Evolutionary conservation across 2,329 filamentous ascomycete genomes (phyloP).

Genomic region (Raffaelea ambrosiae): DNA sequence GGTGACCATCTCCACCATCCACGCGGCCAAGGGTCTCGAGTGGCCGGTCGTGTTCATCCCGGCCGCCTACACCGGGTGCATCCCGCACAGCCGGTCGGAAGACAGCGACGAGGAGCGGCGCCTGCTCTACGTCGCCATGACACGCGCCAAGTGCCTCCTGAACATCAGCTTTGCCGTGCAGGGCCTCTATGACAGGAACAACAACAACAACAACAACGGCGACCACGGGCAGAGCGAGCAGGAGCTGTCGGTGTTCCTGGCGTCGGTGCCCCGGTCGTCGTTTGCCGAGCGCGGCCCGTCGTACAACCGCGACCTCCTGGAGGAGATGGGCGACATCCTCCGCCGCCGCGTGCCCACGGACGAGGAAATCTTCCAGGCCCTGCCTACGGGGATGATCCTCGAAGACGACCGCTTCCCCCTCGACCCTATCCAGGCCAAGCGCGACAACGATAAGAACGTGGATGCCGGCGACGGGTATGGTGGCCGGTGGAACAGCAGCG

Average conservation of each 20-base stretch:
- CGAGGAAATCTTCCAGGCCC: constrained; percentile 41
- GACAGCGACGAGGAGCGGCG: constrained; percentile 82
- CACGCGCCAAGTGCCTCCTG: constrained; percentile 74
- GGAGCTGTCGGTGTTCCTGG: constrained; percentile 65
- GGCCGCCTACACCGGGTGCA: constrained; percentile 79
- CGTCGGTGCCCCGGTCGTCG: constrained; percentile 37
- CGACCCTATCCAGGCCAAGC: constrained; percentile 41
- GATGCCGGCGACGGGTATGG: constrained; percentile 1
- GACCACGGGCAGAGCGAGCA: neutral
- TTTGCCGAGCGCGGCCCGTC: constrained; percentile 59
- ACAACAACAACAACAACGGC: neutral
- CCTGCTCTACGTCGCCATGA: constrained; percentile 94
- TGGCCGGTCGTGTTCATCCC: constrained; percentile 96
- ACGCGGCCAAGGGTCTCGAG: constrained; percentile 90
- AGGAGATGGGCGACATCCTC: constrained; percentile 64
- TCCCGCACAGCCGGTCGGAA: constrained; percentile 80
- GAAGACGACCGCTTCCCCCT: constrained; percentile 64
- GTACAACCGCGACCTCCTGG: constrained; percentile 53
- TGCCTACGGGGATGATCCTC: constrained; percentile 44
- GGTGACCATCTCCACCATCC: constrained; percentile 91
- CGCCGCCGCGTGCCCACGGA: constrained; percentile 50
- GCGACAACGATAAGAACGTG: constrained; percentile 4
- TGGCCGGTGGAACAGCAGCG: neutral
- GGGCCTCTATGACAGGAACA: neutral
- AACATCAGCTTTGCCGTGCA: constrained; percentile 63